Evolutionary conservation across 371 early-diverging fungal genomes (phyloP).

Genomic region (Actinomortierella wolfii): DNA sequence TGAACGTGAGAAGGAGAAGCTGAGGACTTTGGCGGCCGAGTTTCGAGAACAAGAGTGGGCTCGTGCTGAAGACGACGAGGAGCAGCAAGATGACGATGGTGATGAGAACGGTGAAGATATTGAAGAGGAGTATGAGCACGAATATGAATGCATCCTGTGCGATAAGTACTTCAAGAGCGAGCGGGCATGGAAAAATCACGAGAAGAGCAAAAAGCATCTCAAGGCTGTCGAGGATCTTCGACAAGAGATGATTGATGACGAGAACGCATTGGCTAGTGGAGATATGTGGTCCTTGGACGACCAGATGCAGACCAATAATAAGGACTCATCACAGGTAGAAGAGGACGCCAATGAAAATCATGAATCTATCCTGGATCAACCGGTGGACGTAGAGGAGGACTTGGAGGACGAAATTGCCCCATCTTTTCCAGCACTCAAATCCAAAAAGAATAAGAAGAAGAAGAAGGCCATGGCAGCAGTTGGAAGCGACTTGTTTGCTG

Average conservation of each 20-base stretch:
- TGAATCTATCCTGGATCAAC: conserved; percentile 6
- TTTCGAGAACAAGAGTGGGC: conserved; percentile 72
- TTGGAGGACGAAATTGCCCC: conserved; percentile 7
- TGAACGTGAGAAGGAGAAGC: conserved; percentile 58
- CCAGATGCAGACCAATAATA: conserved; percentile 4
- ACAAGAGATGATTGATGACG: conserved; percentile 63
- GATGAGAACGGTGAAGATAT: conserved; percentile 31
- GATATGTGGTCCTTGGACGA: conserved; percentile 3
- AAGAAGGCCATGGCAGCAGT: conserved; percentile 45
- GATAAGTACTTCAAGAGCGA: conserved; percentile 78
- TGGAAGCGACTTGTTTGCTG: conserved; percentile 1
- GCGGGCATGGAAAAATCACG: conserved; percentile 78
- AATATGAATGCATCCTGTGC: conserved; percentile 83
- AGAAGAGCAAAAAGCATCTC: conserved; percentile 76
- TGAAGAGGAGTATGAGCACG: conserved; percentile 48
- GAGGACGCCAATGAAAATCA: conserved; percentile 40
- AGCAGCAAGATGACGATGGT: conserved; percentile 49
- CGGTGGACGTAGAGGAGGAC: conserved; percentile 24
- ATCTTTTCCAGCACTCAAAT: conserved; percentile 21
- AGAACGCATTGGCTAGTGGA: conserved; percentile 15
- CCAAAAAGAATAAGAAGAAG: conserved; percentile 50
- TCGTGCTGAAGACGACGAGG: conserved; percentile 48
- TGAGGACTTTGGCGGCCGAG: conserved; percentile 52
- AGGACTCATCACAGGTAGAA: conserved; percentile 12
- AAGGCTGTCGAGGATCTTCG: conserved; percentile 68